Base-by-base conservation (phyloP, 805 yeast species). In the Candida pseudoglaebosa region DNA sequence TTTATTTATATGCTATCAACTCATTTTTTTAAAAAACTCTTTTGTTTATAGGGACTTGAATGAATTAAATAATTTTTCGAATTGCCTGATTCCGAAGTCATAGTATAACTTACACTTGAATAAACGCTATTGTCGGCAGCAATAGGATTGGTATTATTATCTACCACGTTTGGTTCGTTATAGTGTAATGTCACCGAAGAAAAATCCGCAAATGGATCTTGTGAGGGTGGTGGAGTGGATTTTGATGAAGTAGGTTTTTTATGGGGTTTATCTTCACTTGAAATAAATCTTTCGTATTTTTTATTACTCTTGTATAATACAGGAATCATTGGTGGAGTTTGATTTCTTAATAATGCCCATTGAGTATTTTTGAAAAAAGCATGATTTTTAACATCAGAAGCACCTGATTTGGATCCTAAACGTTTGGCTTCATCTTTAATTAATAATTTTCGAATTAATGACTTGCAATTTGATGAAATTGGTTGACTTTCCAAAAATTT, bases 301-400 rank as follows among this genome's bases (percentile, higher is more conserved):
- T 51, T 57, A 16, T 51, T 56, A 8, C 58, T 42, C 39, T 65
- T 65, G 12, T 70, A 64, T 32, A 88, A 71, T 0, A 84, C 84
- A 0, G 99, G 99, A 13, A 93, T 82, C 81, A 93, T 82, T 12
- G 99, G 99, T 1, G 99, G 98, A 42, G 84, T 83, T 56, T 84
- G 93, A 59, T 93, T 86, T 50, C 99, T 75, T 41, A 93, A 67
- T 42, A 93, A 70, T 0, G 99, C 97, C 99, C 99, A 93, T 57
- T 89, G 95, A 1, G 87, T 81, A 50, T 71, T 84, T 56, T 89
- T 91, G 73, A 93, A 93, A 50, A 90, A 95, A 0, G 87, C 80
- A 59, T 95, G 99, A 41, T 77, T 79, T 55, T 93, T 93, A 37
- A 93, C 78, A 55, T 93, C 99, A 2, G 95, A 82, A 0, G 99